Evolutionary conservation across 116 monocot species (phyloP).

Genomic region (Zostera marina): DNA sequence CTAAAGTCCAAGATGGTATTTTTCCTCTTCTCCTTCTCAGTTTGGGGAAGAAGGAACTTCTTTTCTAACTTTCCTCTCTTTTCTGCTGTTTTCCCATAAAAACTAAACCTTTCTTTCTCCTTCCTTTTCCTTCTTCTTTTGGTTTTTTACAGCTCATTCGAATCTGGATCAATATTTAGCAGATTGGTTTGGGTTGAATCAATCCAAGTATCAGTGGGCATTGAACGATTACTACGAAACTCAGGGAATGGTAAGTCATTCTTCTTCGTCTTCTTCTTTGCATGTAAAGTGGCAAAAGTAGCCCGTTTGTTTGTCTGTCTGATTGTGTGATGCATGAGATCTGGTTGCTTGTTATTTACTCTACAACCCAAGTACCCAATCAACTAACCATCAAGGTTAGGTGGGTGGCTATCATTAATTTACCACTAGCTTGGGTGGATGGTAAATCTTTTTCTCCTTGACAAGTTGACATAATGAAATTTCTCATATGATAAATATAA

Average conservation of each 20-base stretch:
- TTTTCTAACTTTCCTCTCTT: neutral
- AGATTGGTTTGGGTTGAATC: slow-evolving; percentile 56
- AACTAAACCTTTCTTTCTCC: neutral
- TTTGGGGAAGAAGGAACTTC: neutral
- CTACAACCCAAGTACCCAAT: too few species aligned
- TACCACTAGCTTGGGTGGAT: too few species aligned
- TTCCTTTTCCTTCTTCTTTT: neutral
- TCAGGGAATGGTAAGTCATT: slow-evolving; percentile 35
- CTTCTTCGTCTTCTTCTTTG: neutral
- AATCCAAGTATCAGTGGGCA: slow-evolving; percentile 70
- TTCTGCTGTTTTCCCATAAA: neutral
- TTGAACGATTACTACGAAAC: slow-evolving; percentile 55
- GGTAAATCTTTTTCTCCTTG: too few species aligned
- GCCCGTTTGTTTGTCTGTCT: too few species aligned
- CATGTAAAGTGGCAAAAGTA: too few species aligned
- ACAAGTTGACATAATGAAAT: too few species aligned
- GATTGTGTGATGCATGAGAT: too few species aligned
- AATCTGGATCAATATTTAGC: slow-evolving; percentile 50
- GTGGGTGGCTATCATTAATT: too few species aligned
- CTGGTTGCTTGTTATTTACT: too few species aligned
- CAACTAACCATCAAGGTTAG: too few species aligned
- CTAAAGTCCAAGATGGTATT: slow-evolving; percentile 47
- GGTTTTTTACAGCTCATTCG: slow-evolving; percentile 29
- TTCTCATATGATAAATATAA: too few species aligned
- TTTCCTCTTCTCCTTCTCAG: slow-evolving; percentile 7